Evolutionary conservation across 306 rosid genomes (phyloP).

Genomic region (Argentina anserina): DNA sequence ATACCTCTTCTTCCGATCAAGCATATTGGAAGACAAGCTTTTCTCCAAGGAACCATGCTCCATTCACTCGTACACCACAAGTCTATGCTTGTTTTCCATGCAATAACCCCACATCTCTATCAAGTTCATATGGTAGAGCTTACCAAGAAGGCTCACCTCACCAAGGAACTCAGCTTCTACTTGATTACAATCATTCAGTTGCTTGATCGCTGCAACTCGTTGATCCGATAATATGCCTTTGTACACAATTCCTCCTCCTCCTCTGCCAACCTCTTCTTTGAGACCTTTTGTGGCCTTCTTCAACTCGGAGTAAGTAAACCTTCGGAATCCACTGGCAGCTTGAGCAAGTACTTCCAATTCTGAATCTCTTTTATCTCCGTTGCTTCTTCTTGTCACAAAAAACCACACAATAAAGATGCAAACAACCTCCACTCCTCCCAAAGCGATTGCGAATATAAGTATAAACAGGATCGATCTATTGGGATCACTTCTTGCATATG

Average conservation of each 20-base stretch:
- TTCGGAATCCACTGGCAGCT: constrained; percentile 40
- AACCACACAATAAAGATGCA: constrained; percentile 35
- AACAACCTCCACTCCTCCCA: constrained; percentile 36
- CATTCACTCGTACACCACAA: constrained; percentile 47
- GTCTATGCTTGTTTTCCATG: constrained; percentile 46
- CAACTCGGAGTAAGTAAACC: constrained; percentile 40
- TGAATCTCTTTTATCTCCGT: neutral
- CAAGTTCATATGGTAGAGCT: constrained; percentile 58
- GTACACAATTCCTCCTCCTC: constrained; percentile 49
- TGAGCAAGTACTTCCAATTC: constrained; percentile 5
- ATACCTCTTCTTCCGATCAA: constrained; percentile 43
- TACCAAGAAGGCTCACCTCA: constrained; percentile 55
- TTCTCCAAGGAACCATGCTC: constrained; percentile 44
- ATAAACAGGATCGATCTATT: constrained; percentile 23
- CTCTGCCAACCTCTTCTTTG: constrained; percentile 52
- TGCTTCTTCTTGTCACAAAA: constrained; percentile 20
- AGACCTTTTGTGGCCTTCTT: constrained; percentile 51
- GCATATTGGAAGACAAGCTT: constrained; percentile 20
- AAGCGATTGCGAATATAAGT: constrained; percentile 37
- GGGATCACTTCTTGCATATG: constrained; percentile 2
- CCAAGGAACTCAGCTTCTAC: constrained; percentile 56
- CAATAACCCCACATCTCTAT: constrained; percentile 62
- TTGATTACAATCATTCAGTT: constrained; percentile 38
- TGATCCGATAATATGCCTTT: constrained; percentile 41
- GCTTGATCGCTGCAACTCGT: constrained; percentile 40